phyloP scores from a whole-genome alignment of 2,329 filamentous ascomycete genomes.

The Tolypocladium ophioglossoides region DNA sequence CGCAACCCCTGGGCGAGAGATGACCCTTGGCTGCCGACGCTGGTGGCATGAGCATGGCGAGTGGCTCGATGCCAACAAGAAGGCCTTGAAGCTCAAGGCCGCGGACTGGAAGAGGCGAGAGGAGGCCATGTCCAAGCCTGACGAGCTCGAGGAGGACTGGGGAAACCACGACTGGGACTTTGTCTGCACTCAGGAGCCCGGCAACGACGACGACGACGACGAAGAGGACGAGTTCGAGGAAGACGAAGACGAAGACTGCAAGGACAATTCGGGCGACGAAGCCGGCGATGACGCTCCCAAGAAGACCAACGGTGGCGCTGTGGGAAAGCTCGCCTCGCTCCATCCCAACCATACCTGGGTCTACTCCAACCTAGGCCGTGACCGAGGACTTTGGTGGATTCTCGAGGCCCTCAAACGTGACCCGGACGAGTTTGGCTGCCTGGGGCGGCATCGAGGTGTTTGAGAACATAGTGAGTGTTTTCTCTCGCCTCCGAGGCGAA shows the following conservation, averaged over 20 bases:
- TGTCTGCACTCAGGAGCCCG: conserved; percentile 4
- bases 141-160: conserved; percentile 5
- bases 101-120: conserved; percentile 11
- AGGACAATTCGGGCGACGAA: background rate
- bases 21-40: conserved; percentile 6
- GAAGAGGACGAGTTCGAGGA: background rate
- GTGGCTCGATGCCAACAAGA: conserved; percentile 11
- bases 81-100: conserved; percentile 6
- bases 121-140: conserved; percentile 7
- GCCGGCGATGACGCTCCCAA: no score
- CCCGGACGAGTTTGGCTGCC: conserved; percentile 24
- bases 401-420: conserved; percentile 10
- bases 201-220: background rate
- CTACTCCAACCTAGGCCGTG: conserved; percentile 7
- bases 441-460: conserved; percentile 31
- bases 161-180: conserved; percentile 9
- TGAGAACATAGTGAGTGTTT: conserved; percentile 25
- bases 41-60: conserved; percentile 11
- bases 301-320: no score
- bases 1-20: conserved; percentile 6
- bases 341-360: conserved; percentile 9
- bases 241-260: background rate
- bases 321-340: conserved; percentile 6
- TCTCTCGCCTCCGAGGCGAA: background rate
- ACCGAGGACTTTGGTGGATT: conserved; percentile 10